Percentiles rank a stretch among this genome's conserved stretches.
Conservation (phyloP, 345 rosid species). For the Hypericum androsaemum region DNA sequence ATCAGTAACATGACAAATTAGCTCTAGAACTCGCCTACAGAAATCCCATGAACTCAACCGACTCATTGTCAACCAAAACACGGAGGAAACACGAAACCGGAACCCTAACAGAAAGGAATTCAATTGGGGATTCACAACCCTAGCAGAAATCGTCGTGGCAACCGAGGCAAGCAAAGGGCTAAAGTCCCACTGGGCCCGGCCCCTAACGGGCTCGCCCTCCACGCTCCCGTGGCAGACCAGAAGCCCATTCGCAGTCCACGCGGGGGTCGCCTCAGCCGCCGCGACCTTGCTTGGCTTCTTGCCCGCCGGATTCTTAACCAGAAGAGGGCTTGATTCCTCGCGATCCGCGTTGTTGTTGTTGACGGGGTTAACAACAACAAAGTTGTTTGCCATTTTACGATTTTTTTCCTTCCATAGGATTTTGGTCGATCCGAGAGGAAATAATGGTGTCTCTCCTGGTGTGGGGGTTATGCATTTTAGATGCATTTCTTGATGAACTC, state of each 20-base stretch:
- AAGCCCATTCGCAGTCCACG: conserved; percentile 79
- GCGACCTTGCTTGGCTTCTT: conserved; percentile 11
- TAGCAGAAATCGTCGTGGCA: conserved; percentile 89
- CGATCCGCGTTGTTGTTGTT: conserved; percentile 19
- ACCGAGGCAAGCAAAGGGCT: conserved; percentile 60
- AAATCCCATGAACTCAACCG: no score
- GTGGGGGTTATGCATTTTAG: no score
- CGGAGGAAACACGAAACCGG: neutral
- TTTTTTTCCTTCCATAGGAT: neutral
- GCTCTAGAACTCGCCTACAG: no score
- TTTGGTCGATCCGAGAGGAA: no score
- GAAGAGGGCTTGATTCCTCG: conserved; percentile 68
- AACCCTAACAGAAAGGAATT: neutral
- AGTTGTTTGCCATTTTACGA: conserved; percentile 41
- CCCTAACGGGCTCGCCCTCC: conserved; percentile 78
- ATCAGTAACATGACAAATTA: no score
- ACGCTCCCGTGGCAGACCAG: conserved; percentile 66
- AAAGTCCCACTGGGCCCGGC: conserved; percentile 65
- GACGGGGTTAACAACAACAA: conserved; percentile 9
- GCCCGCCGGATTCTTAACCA: conserved; percentile 33
- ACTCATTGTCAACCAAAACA: neutral
- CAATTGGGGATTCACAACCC: conserved; percentile 59
- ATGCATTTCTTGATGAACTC: no score
- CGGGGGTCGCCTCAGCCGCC: conserved; percentile 19
- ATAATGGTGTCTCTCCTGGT: no score